Evolutionary conservation across 768 basidiomycete genomes (phyloP).

Genomic region (Collybia nuda): DNA sequence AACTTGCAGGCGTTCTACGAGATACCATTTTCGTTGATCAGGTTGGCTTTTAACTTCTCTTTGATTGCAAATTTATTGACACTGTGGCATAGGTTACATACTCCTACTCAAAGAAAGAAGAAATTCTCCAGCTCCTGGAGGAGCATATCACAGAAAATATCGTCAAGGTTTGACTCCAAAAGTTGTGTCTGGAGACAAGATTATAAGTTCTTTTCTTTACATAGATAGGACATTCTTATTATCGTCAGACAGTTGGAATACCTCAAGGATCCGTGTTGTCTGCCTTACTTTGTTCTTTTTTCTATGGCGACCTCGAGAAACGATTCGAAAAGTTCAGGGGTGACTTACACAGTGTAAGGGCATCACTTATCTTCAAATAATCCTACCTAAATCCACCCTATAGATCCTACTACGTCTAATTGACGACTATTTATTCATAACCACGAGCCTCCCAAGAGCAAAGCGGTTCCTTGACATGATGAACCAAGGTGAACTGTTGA

Average conservation of each 20-base stretch:
- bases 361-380: not conserved
- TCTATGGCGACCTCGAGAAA: constrained; percentile 89
- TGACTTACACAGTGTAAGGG: constrained; percentile 62
- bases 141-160: constrained; percentile 93
- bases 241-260: constrained; percentile 90
- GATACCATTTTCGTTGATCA: constrained; percentile 88
- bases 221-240: constrained; percentile 83
- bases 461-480: constrained; percentile 71
- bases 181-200: not conserved
- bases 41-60: constrained; percentile 32
- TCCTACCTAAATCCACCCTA: not conserved
- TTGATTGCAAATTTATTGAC: not conserved
- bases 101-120: constrained; percentile 47
- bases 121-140: constrained; percentile 72
- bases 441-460: constrained; percentile 63
- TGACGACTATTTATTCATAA: constrained; percentile 94
- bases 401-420: constrained; percentile 82
- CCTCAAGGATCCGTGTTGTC: constrained; percentile 99
- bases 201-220: not conserved
- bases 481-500: constrained; percentile 52
- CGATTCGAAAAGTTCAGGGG: constrained; percentile 50
- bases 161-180: constrained; percentile 63
- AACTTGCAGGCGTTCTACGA: constrained; percentile 64
- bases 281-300: constrained; percentile 88
- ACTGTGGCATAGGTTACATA: constrained; percentile 40